Base-by-base conservation (phyloP, 75 land plant genomes). In the Isoetes taiwanensis region DNA sequence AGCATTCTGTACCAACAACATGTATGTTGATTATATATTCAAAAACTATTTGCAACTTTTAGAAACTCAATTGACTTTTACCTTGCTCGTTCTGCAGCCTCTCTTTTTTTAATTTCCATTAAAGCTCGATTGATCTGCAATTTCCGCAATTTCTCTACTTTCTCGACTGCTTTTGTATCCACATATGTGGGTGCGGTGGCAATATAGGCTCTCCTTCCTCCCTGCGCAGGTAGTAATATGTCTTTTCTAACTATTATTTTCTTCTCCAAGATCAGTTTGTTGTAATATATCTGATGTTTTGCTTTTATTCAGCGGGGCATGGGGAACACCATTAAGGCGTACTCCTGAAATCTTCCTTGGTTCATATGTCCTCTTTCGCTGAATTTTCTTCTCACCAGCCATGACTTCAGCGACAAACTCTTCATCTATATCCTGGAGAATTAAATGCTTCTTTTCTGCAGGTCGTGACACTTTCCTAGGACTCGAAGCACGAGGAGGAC, bases 1-100 rank as follows among this genome's bases (percentile, higher is more conserved):
- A 89, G 66, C 52, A 72, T 33, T 76, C 96, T 89, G 71, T n/a
- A 53, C 25, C 52, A 32, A 6, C 42, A 55, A 14, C n/a, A 4
- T 55, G 43, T 25, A 12, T 55, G 25, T 32, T 55, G 34, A 55
- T 12, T 25, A 5, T 12, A 25, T 5, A 32, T n/a, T 32, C 12
- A 2, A 2, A 56, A 56, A 11, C 27, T n/a, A 10, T 28, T 9
- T 6, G 11, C 24, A 17, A 40, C 38, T 23, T 28, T 28, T 5
- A n/a, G n/a, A n/a, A n/a, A n/a, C n/a, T n/a, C n/a, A n/a, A n/a
- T n/a, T n/a, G n/a, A n/a, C n/a, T n/a, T n/a, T n/a, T 50, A 90
- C 97, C 68, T 80, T 68, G 97, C 97, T 61, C 79, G 76, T 52
- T 66, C 75, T 12, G 75, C 61, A 11, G 93, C 80, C 70, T 90